These are phyloP conservation scores for Yamagishiella unicocca DNA, from an alignment of 139 green algal species.

Conservation along the genomic window DNA sequence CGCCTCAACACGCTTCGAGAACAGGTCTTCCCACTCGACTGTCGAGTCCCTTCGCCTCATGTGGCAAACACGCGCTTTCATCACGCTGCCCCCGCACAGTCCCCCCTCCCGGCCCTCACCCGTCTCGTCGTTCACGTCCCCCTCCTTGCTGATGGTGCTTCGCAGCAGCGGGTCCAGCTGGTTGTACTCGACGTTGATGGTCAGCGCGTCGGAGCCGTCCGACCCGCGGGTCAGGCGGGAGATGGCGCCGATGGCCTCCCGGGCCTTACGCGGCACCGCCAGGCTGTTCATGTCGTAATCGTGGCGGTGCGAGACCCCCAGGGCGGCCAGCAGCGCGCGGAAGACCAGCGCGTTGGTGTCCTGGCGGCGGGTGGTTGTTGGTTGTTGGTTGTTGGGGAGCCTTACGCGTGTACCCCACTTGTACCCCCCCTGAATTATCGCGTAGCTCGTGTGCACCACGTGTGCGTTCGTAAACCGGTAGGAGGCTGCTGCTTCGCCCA, in stretches of 20 bases:
- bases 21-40: no score
- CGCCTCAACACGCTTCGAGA: no score
- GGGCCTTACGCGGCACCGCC: slow-evolving; percentile 92
- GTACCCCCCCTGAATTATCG: no score
- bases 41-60: no score
- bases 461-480: no score
- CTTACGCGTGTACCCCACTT: no score
- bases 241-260: slow-evolving; percentile 96
- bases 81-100: no score
- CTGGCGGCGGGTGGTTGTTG: slow-evolving; percentile 50
- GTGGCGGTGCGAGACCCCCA: slow-evolving; percentile 82
- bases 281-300: slow-evolving; percentile 96
- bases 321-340: slow-evolving; percentile 85
- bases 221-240: slow-evolving; percentile 59
- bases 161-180: slow-evolving; percentile 96
- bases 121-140: slow-evolving; percentile 90
- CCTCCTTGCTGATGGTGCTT: slow-evolving; percentile 77
- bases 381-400: neutral
- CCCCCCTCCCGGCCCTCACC: slow-evolving; percentile 19
- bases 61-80: no score
- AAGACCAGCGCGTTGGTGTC: slow-evolving; percentile 99
- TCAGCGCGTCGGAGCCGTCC: slow-evolving; percentile 68
- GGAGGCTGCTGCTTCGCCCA: no score
- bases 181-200: slow-evolving; percentile 99
- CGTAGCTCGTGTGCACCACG: no score